Percentiles rank a stretch among this genome's conserved stretches.
Conservation (phyloP, 2,329 filamentous ascomycete species). For the Peltaster fructicola region DNA sequence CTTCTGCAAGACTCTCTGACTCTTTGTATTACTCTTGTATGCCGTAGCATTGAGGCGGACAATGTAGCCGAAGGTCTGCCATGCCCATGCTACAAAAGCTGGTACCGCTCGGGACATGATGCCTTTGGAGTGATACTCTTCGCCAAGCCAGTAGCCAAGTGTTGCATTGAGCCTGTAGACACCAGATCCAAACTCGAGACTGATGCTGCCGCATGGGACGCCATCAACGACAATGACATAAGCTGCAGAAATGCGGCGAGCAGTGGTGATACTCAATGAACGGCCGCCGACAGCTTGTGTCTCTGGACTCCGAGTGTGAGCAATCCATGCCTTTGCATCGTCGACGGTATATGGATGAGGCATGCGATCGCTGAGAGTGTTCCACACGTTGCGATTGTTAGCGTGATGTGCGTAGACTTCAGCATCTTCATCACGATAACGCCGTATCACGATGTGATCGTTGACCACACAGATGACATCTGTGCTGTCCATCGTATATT, state of each 20-base stretch:
- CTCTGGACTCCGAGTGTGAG: constrained; percentile 8
- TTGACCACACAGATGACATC: no score
- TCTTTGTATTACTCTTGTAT: constrained; percentile 18
- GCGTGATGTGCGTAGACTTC: constrained; percentile 6
- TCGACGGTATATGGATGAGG: constrained; percentile 22
- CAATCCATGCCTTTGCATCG: constrained; percentile 20
- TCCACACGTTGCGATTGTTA: constrained; percentile 17
- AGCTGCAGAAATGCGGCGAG: constrained; percentile 5
- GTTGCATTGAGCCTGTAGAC: constrained; percentile 18
- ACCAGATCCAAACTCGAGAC: constrained; percentile 17
- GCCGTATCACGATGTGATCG: background rate
- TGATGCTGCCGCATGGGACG: constrained; percentile 21
- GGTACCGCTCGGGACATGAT: constrained; percentile 18
- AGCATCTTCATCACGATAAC: constrained; percentile 1
- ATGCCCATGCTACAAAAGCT: constrained; percentile 20
- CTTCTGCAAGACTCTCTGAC: constrained; percentile 20
- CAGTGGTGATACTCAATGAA: no score
- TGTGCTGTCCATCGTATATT: no score
- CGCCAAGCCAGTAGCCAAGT: constrained; percentile 26
- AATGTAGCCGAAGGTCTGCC: constrained; percentile 14
- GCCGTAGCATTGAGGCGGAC: constrained; percentile 17
- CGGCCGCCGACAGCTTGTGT: constrained; percentile 5
- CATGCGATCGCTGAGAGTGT: constrained; percentile 22
- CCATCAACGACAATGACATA: constrained; percentile 12
- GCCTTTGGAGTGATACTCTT: constrained; percentile 20